These are phyloP conservation scores for Talaromyces sp. DNA, from an alignment of 2,329 filamentous ascomycete genomes.

Conservation along the genomic window DNA sequence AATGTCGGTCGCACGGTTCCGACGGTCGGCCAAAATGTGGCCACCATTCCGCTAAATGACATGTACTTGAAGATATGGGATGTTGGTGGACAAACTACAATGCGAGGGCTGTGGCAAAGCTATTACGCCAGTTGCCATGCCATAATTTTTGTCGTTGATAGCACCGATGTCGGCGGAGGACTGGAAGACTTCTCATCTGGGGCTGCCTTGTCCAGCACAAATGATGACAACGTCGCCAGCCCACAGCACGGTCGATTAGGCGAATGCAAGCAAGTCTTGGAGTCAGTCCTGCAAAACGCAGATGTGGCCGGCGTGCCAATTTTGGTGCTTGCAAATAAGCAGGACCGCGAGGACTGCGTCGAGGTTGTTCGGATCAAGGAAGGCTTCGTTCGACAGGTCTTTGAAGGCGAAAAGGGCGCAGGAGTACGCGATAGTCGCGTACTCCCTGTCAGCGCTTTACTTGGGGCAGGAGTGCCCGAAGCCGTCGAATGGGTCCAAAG, in stretches of 20 bases:
- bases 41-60: conserved; percentile 81
- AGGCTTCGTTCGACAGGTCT: conserved; percentile 88
- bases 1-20: conserved; percentile 80
- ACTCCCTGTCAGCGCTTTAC: conserved; percentile 85
- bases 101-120: conserved; percentile 89
- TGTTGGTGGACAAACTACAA: conserved; percentile 83
- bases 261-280: conserved; percentile 83
- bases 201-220: conserved; percentile 14
- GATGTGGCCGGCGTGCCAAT: conserved; percentile 90
- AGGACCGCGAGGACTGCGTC: conserved; percentile 94
- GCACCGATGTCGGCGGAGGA: conserved; percentile 80
- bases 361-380: conserved; percentile 98
- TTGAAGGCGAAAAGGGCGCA: conserved; percentile 84
- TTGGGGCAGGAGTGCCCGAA: conserved; percentile 74
- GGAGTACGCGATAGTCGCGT: conserved; percentile 87
- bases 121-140: conserved; percentile 94
- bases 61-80: conserved; percentile 99
- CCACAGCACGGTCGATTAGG: conserved; percentile 57
- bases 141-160: conserved; percentile 97
- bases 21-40: conserved; percentile 95
- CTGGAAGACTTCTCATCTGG: conserved; percentile 47
- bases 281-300: conserved; percentile 79
- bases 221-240: conserved; percentile 7
- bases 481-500: conserved; percentile 96
- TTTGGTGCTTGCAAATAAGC: conserved; percentile 91